Evolutionary conservation across 1,284 basidiomycete genomes (phyloP).

Genomic region (Tilletiopsis washingtonensis): DNA sequence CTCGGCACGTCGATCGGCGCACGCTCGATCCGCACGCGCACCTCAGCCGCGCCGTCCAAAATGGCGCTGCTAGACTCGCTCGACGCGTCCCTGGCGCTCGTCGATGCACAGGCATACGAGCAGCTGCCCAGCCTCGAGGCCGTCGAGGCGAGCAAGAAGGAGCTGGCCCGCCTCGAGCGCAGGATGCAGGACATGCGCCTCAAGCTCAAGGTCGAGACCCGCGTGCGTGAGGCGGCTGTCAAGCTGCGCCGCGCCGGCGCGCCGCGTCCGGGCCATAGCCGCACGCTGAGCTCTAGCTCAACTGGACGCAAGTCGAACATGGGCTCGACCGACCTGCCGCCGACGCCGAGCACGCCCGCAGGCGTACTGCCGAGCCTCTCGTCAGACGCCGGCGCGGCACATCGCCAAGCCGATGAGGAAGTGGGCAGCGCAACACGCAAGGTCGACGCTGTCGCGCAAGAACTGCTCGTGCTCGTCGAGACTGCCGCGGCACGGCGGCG

Average conservation of each 20-base stretch:
- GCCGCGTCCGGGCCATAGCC: too few relatives aligned
- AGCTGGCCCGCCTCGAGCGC: conserved; percentile 24
- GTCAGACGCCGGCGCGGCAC: too few relatives aligned
- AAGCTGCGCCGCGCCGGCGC: conserved; percentile 30
- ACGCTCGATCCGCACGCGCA: too few relatives aligned
- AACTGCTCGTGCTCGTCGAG: conserved; percentile 22
- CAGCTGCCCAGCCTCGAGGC: conserved; percentile 20
- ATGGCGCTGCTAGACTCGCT: not conserved
- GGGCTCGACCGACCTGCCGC: too few relatives aligned
- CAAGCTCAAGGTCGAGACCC: conserved; percentile 33
- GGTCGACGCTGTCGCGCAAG: conserved; percentile 26
- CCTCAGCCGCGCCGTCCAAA: not conserved
- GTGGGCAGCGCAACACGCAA: conserved; percentile 19
- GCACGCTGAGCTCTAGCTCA: too few relatives aligned
- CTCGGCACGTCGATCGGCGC: not conserved
- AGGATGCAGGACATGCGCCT: conserved; percentile 15
- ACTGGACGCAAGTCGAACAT: too few relatives aligned
- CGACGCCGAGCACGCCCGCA: too few relatives aligned
- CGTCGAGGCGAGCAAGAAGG: conserved; percentile 23
- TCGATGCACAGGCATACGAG: conserved; percentile 26
- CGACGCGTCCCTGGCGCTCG: conserved; percentile 8
- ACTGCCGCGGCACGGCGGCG: conserved; percentile 17
- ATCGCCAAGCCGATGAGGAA: conserved; percentile 20
- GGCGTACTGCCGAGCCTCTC: too few relatives aligned
- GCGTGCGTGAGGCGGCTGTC: conserved; percentile 33